Evolutionary conservation across 73 alveolate species (phyloP).

Genomic region (Strombidium stylifer): DNA sequence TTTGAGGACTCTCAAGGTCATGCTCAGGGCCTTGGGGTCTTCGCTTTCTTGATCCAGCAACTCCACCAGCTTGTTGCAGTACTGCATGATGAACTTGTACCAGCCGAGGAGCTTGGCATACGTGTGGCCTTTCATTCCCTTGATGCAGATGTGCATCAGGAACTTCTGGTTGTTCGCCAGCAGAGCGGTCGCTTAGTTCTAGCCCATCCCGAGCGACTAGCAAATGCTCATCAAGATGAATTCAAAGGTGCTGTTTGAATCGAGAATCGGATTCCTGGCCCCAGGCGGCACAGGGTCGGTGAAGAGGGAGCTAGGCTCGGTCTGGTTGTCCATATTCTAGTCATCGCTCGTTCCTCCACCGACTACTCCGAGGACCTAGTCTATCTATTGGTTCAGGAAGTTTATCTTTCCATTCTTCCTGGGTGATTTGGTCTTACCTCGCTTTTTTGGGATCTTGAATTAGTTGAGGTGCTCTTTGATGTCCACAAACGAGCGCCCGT

Average conservation of each 20-base stretch:
- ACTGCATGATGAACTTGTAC: constrained; percentile 66
- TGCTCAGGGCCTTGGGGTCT: constrained; percentile 32
- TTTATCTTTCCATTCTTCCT: too few relatives aligned
- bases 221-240: constrained; percentile 87
- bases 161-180: constrained; percentile 93
- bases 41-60: constrained; percentile 67
- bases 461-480: too few relatives aligned
- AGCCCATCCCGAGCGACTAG: constrained; percentile 78
- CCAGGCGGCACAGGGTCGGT: constrained; percentile 8
- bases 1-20: constrained; percentile 58
- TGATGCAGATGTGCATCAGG: constrained; percentile 91
- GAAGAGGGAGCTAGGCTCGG: too few relatives aligned
- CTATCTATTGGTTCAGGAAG: too few relatives aligned
- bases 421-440: too few relatives aligned
- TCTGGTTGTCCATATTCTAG: neutral
- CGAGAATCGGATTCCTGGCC: constrained; percentile 39
- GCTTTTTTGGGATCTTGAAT: too few relatives aligned
- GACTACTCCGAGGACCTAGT: constrained; percentile 14
- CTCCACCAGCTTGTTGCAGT: constrained; percentile 62
- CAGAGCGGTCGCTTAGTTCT: constrained; percentile 95
- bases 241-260: constrained; percentile 78
- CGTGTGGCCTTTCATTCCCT: constrained; percentile 92
- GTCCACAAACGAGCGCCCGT: constrained; percentile 12
- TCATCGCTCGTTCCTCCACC: too few relatives aligned
- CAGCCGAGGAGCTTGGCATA: constrained; percentile 84